Conservation (phyloP, 2,329 filamentous ascomycete species). For the Colletotrichum euphorbiae region DNA sequence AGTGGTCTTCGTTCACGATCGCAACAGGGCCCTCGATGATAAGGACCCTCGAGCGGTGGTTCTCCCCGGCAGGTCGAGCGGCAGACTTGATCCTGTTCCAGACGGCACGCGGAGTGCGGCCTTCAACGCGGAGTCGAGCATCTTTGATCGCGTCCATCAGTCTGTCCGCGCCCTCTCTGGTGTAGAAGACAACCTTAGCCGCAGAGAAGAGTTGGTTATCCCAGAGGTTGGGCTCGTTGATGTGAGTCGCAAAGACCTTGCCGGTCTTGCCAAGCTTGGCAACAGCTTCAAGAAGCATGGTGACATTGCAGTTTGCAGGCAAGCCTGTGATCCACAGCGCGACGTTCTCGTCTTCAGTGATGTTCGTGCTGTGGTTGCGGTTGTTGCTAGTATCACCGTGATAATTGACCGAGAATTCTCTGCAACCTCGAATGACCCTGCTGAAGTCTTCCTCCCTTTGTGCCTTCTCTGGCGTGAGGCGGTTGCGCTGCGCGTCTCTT, state of each 20-base stretch:
- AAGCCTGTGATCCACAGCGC: slow-evolving; percentile 13
- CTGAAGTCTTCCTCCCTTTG: neutral
- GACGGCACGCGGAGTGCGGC: neutral
- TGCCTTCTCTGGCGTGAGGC: too few species aligned
- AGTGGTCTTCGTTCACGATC: neutral
- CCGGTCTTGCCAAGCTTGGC: neutral
- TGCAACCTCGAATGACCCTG: neutral
- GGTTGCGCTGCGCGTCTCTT: too few species aligned
- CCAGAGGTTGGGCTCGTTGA: slow-evolving; percentile 1
- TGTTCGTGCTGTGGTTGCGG: neutral
- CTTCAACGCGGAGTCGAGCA: neutral
- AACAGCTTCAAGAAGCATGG: neutral
- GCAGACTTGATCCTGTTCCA: slow-evolving; percentile 25
- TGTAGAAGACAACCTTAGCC: slow-evolving; percentile 26
- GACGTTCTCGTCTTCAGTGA: neutral
- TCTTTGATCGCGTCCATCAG: neutral
- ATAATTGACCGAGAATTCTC: slow-evolving; percentile 1
- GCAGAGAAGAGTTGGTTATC: neutral
- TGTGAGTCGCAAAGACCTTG: slow-evolving; percentile 12
- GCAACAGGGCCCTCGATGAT: neutral
- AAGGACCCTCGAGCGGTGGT: neutral
- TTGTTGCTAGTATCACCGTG: neutral
- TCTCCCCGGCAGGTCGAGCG: neutral
- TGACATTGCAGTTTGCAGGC: neutral
- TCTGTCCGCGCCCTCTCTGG: slow-evolving; percentile 5